Evolutionary conservation across 345 rosid species (phyloP).

Genomic region (Populus ilicifolia): DNA sequence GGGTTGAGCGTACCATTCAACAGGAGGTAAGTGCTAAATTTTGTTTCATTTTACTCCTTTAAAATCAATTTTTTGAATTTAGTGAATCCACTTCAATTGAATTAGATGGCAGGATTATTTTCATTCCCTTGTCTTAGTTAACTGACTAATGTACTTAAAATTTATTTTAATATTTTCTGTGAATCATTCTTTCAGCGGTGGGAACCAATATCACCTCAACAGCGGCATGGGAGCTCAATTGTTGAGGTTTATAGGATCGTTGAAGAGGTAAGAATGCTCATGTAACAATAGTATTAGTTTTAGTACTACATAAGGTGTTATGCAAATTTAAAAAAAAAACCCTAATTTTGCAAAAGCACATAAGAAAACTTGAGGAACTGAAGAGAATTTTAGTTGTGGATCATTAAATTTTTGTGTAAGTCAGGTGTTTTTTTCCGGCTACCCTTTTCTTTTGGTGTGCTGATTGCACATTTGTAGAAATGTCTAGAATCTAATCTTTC

Average conservation of each 20-base stretch:
- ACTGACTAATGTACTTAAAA: background rate
- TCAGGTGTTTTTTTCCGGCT: background rate
- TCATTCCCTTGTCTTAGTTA: background rate
- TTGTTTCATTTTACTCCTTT: background rate
- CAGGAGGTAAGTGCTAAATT: slow-evolving; percentile 58
- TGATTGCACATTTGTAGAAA: too few species aligned
- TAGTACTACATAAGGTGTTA: background rate
- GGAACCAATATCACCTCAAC: slow-evolving; percentile 94
- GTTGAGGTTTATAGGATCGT: slow-evolving; percentile 95
- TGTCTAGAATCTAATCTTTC: too few species aligned
- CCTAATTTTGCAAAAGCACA: background rate
- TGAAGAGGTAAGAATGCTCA: slow-evolving; percentile 66
- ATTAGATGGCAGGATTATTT: background rate
- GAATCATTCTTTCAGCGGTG: slow-evolving; percentile 52
- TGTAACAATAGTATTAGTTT: too few species aligned
- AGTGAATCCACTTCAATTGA: background rate
- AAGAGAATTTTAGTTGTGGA: background rate
- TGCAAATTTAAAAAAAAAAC: background rate
- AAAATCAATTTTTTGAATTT: background rate
- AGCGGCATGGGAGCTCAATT: slow-evolving; percentile 89
- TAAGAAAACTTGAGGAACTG: background rate
- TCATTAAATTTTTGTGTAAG: background rate
- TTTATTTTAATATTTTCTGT: background rate
- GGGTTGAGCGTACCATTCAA: slow-evolving; percentile 94
- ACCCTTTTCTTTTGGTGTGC: too few species aligned